A percentile compares a stretch with the other conserved stretches of the same genome.
These are phyloP conservation scores for Lactarius evosmus DNA, from an alignment of 768 basidiomycete species.

Conservation along the genomic window DNA sequence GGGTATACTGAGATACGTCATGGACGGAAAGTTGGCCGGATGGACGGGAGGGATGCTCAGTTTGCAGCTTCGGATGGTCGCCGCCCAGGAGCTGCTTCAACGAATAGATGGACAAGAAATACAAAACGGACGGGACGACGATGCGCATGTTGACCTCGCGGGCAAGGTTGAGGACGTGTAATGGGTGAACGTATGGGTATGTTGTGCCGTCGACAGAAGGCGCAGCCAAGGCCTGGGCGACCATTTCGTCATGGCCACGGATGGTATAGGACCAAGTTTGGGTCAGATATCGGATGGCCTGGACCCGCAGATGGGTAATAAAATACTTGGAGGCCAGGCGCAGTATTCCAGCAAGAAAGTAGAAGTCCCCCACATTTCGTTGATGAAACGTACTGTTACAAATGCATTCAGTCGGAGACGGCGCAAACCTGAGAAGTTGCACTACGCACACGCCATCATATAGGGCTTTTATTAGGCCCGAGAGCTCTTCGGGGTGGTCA, in stretches of 20 bases:
- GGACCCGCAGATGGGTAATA: constrained; percentile 48
- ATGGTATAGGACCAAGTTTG: constrained; percentile 54
- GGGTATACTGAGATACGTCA: constrained; percentile 50
- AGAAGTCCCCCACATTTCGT: constrained; percentile 49
- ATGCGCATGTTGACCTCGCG: constrained; percentile 47
- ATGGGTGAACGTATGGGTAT: constrained; percentile 58
- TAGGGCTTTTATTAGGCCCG: constrained; percentile 49
- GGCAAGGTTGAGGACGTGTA: constrained; percentile 56
- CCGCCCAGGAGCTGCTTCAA: constrained; percentile 46
- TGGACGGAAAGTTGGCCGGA: constrained; percentile 41
- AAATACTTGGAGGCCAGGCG: constrained; percentile 61
- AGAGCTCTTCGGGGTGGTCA: constrained; percentile 48
- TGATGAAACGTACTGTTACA: constrained; percentile 41
- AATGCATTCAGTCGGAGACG: neutral
- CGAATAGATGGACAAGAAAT: constrained; percentile 57
- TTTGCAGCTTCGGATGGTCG: constrained; percentile 52
- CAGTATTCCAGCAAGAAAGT: constrained; percentile 53
- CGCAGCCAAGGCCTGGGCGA: constrained; percentile 45
- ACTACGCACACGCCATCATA: constrained; percentile 55
- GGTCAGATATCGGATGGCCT: constrained; percentile 48
- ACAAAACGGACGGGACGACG: constrained; percentile 50
- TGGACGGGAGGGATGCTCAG: constrained; percentile 49
- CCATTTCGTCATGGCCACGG: constrained; percentile 54
- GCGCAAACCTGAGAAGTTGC: constrained; percentile 13
- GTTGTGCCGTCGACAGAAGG: constrained; percentile 43